Evolutionary conservation across 257 asterid species (phyloP).

Genomic region (Echites panduratus): DNA sequence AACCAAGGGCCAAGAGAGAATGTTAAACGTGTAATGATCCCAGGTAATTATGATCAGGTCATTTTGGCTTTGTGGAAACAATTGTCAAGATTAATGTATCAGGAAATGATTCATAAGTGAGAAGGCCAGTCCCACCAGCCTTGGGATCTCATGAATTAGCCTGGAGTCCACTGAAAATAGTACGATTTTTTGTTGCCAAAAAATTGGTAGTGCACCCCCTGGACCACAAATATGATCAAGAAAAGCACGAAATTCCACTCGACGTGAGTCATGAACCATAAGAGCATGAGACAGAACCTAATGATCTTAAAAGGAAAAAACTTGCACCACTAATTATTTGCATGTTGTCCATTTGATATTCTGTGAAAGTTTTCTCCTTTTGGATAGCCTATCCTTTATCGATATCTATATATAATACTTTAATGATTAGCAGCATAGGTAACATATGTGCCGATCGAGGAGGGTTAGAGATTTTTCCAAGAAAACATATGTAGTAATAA

Average conservation of each 20-base stretch:
- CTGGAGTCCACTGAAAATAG: slow-evolving; percentile 6
- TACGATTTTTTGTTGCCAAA: background rate
- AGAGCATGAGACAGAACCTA: background rate
- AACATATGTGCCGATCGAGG: background rate
- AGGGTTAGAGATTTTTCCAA: background rate
- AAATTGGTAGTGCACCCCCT: background rate
- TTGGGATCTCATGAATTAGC: background rate
- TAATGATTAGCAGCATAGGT: background rate
- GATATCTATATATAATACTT: background rate
- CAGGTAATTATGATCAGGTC: background rate
- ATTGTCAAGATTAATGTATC: background rate
- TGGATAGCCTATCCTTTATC: background rate
- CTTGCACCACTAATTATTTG: too few relatives aligned
- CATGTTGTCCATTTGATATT: too few relatives aligned
- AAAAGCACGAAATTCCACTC: background rate
- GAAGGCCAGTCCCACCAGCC: background rate
- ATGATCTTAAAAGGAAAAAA: background rate
- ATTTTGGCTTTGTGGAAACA: background rate
- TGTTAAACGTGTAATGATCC: background rate
- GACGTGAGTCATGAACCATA: background rate
- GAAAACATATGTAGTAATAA: background rate
- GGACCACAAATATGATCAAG: background rate
- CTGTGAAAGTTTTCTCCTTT: background rate
- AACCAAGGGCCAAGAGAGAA: slow-evolving; percentile 2
- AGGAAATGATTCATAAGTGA: background rate